Conservation (phyloP, 2,329 filamentous ascomycete genomes). For the Basipetospora chlamydospora region DNA sequence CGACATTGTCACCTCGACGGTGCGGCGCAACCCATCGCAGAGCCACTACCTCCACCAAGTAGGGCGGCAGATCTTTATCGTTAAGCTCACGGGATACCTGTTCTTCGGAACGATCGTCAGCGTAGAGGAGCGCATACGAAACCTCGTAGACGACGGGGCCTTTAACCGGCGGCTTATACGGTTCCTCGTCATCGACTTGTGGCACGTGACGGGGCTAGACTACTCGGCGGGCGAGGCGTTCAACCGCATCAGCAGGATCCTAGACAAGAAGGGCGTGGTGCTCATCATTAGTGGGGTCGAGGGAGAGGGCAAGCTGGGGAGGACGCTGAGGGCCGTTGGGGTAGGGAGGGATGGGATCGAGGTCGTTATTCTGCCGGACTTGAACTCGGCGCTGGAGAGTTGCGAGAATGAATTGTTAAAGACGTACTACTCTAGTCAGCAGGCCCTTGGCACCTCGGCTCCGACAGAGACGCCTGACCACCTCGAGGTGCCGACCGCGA, state of each 20-base stretch:
- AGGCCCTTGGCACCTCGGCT: constrained; percentile 33
- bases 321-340: constrained; percentile 69
- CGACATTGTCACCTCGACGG: constrained; percentile 78
- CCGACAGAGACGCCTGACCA: constrained; percentile 24
- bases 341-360: constrained; percentile 54
- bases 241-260: constrained; percentile 74
- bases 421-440: constrained; percentile 58
- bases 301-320: constrained; percentile 59
- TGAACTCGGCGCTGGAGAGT: constrained; percentile 85
- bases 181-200: constrained; percentile 79
- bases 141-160: constrained; percentile 65
- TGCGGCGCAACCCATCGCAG: constrained; percentile 79
- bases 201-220: constrained; percentile 81
- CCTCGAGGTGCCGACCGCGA: constrained; percentile 31
- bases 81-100: constrained; percentile 87
- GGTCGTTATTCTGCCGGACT: constrained; percentile 69
- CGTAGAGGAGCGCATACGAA: constrained; percentile 77
- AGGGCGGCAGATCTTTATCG: constrained; percentile 74
- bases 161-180: constrained; percentile 70
- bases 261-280: constrained; percentile 62
- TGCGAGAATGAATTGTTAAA: constrained; percentile 91
- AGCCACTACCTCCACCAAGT: constrained; percentile 75
- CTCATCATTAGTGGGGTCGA: constrained; percentile 75
- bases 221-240: constrained; percentile 96
- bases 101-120: constrained; percentile 97